phyloP scores from a whole-genome alignment of 441 rosid species.

The Gossypium lobatum region DNA sequence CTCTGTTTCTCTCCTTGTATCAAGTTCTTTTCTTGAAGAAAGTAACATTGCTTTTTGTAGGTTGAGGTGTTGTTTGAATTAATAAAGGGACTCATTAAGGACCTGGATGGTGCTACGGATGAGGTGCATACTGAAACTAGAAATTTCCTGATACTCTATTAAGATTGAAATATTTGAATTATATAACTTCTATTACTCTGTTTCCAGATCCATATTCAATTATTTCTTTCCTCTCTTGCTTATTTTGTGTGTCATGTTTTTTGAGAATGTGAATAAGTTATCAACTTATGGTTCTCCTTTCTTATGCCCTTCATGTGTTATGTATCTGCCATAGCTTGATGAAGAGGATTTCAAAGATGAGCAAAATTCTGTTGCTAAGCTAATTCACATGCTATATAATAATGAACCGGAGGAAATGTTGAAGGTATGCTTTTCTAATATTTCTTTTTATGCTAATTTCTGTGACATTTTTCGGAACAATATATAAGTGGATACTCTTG shows the following conservation, averaged over 20 bases:
- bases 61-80: conserved; percentile 67
- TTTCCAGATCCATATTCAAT: background rate
- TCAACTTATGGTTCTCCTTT: conserved; percentile 8
- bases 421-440: conserved; percentile 30
- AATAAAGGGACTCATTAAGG: conserved; percentile 62
- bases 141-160: background rate
- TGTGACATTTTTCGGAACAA: background rate
- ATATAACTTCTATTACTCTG: background rate
- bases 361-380: conserved; percentile 61
- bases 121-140: conserved; percentile 33
- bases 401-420: conserved; percentile 63
- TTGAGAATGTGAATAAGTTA: too few relatives aligned
- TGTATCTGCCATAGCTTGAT: conserved; percentile 41
- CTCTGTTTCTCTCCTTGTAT: conserved; percentile 3
- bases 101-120: conserved; percentile 44
- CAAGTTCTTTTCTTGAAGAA: conserved; percentile 11
- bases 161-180: background rate
- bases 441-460: background rate
- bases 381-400: conserved; percentile 56
- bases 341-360: conserved; percentile 75
- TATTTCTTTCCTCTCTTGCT: conserved; percentile 5
- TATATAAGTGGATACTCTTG: too few relatives aligned
- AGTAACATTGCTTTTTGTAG: conserved; percentile 30
- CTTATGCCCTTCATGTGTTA: conserved; percentile 9
- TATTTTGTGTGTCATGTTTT: too few relatives aligned